Evolutionary conservation across 805 yeast species (phyloP).

Genomic region (Wickerhamiella vanderwaltii): DNA sequence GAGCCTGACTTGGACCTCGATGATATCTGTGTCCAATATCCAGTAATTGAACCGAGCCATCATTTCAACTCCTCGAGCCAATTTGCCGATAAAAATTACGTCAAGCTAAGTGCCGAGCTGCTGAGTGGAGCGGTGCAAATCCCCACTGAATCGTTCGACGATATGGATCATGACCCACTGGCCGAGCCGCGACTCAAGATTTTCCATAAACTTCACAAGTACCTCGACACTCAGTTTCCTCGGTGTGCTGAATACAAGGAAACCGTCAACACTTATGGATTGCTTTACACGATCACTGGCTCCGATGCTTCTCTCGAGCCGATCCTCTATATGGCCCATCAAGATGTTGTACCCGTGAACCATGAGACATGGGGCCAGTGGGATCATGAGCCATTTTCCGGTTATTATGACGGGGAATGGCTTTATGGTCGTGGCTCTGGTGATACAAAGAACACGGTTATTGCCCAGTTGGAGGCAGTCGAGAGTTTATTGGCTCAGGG

Average conservation of each 20-base stretch:
- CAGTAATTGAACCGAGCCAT: neutral
- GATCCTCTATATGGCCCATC: slow-evolving; percentile 59
- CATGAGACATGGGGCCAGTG: slow-evolving; percentile 42
- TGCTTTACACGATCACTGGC: slow-evolving; percentile 57
- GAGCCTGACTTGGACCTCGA: neutral
- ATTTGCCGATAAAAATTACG: slow-evolving; percentile 29
- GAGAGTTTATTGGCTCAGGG: slow-evolving; percentile 43
- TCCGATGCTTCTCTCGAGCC: slow-evolving; percentile 43
- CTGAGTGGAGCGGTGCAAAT: slow-evolving; percentile 44
- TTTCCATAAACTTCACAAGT: slow-evolving; percentile 40
- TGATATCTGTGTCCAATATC: slow-evolving; percentile 2
- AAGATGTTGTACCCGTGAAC: slow-evolving; percentile 73
- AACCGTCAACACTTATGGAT: slow-evolving; percentile 47
- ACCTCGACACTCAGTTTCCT: slow-evolving; percentile 45
- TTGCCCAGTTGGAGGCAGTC: slow-evolving; percentile 56
- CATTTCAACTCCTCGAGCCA: neutral
- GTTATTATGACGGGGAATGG: slow-evolving; percentile 51
- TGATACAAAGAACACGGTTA: slow-evolving; percentile 64
- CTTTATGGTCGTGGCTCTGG: slow-evolving; percentile 69
- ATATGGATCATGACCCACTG: slow-evolving; percentile 33
- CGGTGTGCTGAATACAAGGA: slow-evolving; percentile 35
- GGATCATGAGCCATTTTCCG: slow-evolving; percentile 57
- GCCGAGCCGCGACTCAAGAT: slow-evolving; percentile 42
- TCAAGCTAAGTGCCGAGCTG: slow-evolving; percentile 14
- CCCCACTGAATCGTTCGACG: slow-evolving; percentile 55